Percentiles rank a stretch among this genome's conserved stretches.
These are phyloP conservation scores for Nymphaea colorata DNA, from an alignment of 164 flowering plant genomes.

Conservation along the genomic window DNA sequence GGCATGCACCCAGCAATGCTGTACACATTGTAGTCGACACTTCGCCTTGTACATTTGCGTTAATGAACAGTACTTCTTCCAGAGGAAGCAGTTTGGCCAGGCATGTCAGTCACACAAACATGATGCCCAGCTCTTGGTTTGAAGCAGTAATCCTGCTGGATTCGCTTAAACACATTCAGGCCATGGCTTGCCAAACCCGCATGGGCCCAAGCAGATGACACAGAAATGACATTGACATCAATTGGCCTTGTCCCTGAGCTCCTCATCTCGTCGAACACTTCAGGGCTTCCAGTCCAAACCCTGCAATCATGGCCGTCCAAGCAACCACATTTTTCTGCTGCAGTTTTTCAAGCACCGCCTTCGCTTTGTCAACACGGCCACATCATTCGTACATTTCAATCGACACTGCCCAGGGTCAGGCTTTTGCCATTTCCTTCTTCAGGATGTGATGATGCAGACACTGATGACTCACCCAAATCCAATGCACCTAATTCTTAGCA, in stretches of 20 bases:
- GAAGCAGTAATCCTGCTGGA: conserved; percentile 31
- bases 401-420: conserved; percentile 47
- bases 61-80: conserved; percentile 28
- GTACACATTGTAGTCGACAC: conserved; percentile 60
- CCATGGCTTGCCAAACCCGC: conserved; percentile 57
- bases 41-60: conserved; percentile 13
- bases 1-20: conserved; percentile 78
- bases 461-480: conserved; percentile 35
- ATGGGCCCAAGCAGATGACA: conserved; percentile 71
- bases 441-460: conserved; percentile 28
- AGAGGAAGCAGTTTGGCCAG: conserved; percentile 65
- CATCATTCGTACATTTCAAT: conserved; percentile 65
- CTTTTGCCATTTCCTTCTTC: conserved; percentile 19
- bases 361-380: conserved; percentile 44
- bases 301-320: conserved; percentile 82
- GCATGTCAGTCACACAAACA: conserved; percentile 72
- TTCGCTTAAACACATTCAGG: conserved; percentile 20
- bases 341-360: conserved; percentile 50
- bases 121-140: conserved; percentile 54
- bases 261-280: conserved; percentile 41
- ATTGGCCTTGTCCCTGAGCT: conserved; percentile 35
- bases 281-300: conserved; percentile 37
- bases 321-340: conserved; percentile 40
- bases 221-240: conserved; percentile 46
- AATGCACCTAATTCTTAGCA: conserved; percentile 59